These are phyloP conservation scores for Scheffersomyces lignicola DNA, from an alignment of 1,139 yeast species.

Conservation along the genomic window DNA sequence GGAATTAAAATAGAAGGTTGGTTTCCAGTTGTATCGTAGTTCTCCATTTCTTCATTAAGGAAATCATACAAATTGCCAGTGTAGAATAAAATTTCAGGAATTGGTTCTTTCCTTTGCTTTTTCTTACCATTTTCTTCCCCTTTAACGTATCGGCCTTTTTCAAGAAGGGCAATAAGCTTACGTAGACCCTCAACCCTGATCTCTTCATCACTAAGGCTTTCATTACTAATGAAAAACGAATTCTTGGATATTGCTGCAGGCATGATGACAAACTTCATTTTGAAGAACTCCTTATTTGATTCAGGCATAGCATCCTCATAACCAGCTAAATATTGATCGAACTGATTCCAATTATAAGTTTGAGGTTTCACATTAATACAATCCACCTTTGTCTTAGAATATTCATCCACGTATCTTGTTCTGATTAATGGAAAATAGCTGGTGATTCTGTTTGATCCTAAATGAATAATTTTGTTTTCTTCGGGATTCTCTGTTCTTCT, in stretches of 20 bases:
- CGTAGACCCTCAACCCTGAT: conserved; percentile 84
- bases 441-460: conserved; percentile 18
- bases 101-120: conserved; percentile 49
- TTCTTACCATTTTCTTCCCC: conserved; percentile 40
- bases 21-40: conserved; percentile 35
- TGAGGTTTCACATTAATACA: conserved; percentile 54
- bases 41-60: conserved; percentile 39
- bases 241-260: conserved; percentile 72
- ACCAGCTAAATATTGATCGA: conserved; percentile 90
- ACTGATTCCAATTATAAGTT: conserved; percentile 81
- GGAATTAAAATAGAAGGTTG: conserved; percentile 37
- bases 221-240: conserved; percentile 53
- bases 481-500: conserved; percentile 25
- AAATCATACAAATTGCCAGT: conserved; percentile 82
- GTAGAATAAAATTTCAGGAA: conserved; percentile 80
- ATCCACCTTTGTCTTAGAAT: conserved; percentile 58
- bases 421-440: conserved; percentile 60
- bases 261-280: conserved; percentile 78
- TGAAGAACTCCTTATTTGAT: conserved; percentile 56
- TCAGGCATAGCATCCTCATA: conserved; percentile 69
- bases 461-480: conserved; percentile 22
- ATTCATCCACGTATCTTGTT: conserved; percentile 74
- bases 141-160: conserved; percentile 52
- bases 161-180: conserved; percentile 65
- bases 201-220: conserved; percentile 75